Evolutionary conservation across 108 stramenopile species (phyloP), one percentile per base, ranked within the genome.

Genomic region (Schizochytrium sp.): DNA sequence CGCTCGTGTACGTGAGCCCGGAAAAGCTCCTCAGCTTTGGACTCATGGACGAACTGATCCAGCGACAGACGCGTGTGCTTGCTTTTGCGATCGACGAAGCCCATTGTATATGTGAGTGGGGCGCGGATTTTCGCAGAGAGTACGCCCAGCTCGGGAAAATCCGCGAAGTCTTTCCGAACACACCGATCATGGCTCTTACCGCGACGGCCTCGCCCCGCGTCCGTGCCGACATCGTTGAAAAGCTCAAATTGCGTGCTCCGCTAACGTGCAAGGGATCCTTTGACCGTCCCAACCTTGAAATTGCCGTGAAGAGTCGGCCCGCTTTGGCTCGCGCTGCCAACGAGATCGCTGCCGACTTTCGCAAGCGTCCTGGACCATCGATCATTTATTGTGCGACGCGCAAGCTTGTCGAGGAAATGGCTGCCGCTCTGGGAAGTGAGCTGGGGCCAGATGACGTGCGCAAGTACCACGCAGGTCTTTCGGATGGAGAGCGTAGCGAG

Each of bases 21-120:
- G 98, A 99, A 90, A 96, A 96, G 76, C 88, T 97, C 89, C 58
- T 87, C 18, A 60, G 91, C 3, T 92, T 91, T 41, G 88, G 90
- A 12, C 90, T 89, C 51, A 72, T 94, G 58, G 94, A 94, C 48
- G 88, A 76, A 16, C 83, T 96, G 87, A 91, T 91, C 45, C 19
- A 23, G n/a, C 34, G 25, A 41, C 8, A 69, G 14, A 18, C 34
- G 34, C 18, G 44, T 88, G 8, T 83, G 96, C 71, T 60, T 92
- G 72, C 71, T 87, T 90, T 97, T 90, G 97, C 97, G 21, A 92
- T 98, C 59, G 98, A 99, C 92, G 97, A 99, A 91, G 92, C 93
- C 57, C 98, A 99, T 90, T 99, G 98, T 90, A 96, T 97, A 57
- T 94, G 93, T 29, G 96, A 97, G 89, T 99, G 98, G 98, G 97